Percentiles rank a stretch among this genome's conserved stretches.
Conservation (phyloP, 2,329 filamentous ascomycete species). For the Zopfia rhizophila region DNA sequence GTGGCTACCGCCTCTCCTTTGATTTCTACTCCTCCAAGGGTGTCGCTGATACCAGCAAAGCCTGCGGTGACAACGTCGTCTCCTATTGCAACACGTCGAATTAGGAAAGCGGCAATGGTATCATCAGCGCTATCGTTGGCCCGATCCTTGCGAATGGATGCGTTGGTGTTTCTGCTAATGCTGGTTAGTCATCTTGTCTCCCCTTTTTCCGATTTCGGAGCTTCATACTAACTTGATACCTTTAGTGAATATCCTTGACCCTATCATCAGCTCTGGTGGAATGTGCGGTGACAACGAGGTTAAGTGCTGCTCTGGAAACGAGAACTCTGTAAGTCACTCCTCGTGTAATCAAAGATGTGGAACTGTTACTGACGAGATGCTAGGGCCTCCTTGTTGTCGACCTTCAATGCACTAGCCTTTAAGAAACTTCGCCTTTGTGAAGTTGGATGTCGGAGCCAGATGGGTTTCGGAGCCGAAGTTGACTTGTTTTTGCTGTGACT, state of each 20-base stretch:
- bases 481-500: no score
- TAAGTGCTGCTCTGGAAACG: slow-evolving; percentile 25
- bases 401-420: slow-evolving; percentile 22
- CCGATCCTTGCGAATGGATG: slow-evolving; percentile 17
- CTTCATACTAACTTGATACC: not conserved
- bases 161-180: slow-evolving; percentile 7
- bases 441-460: no score
- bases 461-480: no score
- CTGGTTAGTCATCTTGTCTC: slow-evolving; percentile 9
- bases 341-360: not conserved
- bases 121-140: slow-evolving; percentile 17
- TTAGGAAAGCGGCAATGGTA: slow-evolving; percentile 15
- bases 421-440: slow-evolving; percentile 2
- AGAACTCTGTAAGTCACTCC: slow-evolving; percentile 18
- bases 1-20: slow-evolving; percentile 17
- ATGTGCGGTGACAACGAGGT: slow-evolving; percentile 21
- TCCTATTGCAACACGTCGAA: slow-evolving; percentile 26
- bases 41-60: slow-evolving; percentile 8
- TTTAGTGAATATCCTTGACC: slow-evolving; percentile 14
- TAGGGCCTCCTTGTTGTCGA: slow-evolving; percentile 20
- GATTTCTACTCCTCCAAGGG: slow-evolving; percentile 13
- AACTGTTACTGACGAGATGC: not conserved
- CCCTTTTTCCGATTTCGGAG: not conserved
- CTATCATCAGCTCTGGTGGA: slow-evolving; percentile 4
- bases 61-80: slow-evolving; percentile 21